A percentile compares a stretch with the other conserved stretches of the same genome.
phyloP scores from a whole-genome alignment of 1,284 basidiomycete species.

The Pascua guehoae region DNA sequence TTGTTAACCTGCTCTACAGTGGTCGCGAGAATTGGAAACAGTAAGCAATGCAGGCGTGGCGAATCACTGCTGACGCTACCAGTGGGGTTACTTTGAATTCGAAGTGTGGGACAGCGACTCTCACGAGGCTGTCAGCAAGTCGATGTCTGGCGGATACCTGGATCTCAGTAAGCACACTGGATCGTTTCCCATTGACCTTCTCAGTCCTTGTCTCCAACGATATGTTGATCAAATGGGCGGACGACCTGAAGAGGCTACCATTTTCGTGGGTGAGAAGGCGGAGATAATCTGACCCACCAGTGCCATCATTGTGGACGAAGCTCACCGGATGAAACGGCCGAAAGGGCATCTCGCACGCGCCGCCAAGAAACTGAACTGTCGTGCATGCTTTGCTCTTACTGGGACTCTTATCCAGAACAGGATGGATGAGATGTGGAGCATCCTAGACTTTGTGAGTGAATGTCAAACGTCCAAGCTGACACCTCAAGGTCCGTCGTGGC shows the following conservation, averaged over 20 bases:
- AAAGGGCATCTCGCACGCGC: conserved; percentile 41
- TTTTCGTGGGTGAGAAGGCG: conserved; percentile 33
- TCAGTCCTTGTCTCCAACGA: conserved; percentile 41
- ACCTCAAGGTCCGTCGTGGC: conserved; percentile 34
- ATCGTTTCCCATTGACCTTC: neutral
- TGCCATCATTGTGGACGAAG: conserved; percentile 45
- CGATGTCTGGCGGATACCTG: conserved; percentile 32
- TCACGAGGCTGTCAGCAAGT: conserved; percentile 8
- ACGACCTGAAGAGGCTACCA: conserved; percentile 31
- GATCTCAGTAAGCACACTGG: conserved; percentile 35
- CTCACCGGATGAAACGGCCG: conserved; percentile 44
- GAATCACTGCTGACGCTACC: neutral
- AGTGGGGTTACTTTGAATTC: conserved; percentile 49
- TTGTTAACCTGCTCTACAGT: conserved; percentile 35
- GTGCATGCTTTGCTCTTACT: conserved; percentile 35
- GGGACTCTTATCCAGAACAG: conserved; percentile 52
- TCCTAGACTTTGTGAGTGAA: conserved; percentile 48
- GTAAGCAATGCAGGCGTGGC: conserved; percentile 20
- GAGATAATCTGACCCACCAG: conserved; percentile 16
- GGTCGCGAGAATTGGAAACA: conserved; percentile 52
- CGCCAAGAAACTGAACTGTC: conserved; percentile 44
- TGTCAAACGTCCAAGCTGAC: neutral
- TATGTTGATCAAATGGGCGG: conserved; percentile 23
- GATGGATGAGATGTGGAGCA: conserved; percentile 53
- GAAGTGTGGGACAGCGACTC: conserved; percentile 22